Base-by-base conservation (phyloP, 352 stramenopile species). In the Phytophthora syringae region DNA sequence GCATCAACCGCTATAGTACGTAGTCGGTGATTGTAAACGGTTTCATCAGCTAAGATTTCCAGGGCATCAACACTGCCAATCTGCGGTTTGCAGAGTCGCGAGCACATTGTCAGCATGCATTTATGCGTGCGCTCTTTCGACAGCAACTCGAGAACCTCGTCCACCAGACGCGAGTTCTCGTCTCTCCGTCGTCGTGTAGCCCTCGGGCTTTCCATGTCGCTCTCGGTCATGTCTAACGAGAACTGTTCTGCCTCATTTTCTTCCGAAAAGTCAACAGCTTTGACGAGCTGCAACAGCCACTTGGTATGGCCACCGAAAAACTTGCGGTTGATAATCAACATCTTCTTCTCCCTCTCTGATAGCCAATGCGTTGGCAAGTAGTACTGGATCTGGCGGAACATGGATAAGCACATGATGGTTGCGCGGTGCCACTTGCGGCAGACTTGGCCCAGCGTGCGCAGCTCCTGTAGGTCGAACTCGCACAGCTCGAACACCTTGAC, bases 41-140 rank as follows among this genome's bases (percentile, higher is more conserved):
- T 89, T 12, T 86, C 81, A 44, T 92, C 81, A 0, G 86, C 76
- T 12, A 95, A 69, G 36, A 95, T 82, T 60, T 95, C 86, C 2
- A 95, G 68, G 27, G 86, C 84, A 49, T 95, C 86, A 5, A 95
- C 84, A 20, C 84, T 92, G 27, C 76, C 77, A 28, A 95, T 74
- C 51, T 93, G 80, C 0, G 76, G 76, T 43, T 93, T 82, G 45
- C 86, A 95, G 9, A 95, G 72, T 7, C 86, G 81, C 37, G 84
- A 93, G 58, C 86, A 95, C 86, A 95, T 95, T 0, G 86, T 95
- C 36, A 95, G 60, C 86, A 95, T 95, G 53, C 86, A 95, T 58
- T 91, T 95, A 64, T 90, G 76, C 50, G 71, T 74, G 7, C 86
- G 83, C 36, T 88, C 74, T 52, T 88, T 78, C 48, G 83, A 76